Percentiles rank a stretch among this genome's conserved stretches.
phyloP scores from a whole-genome alignment of 2,329 filamentous ascomycete genomes.

The Claviceps spartinae region DNA sequence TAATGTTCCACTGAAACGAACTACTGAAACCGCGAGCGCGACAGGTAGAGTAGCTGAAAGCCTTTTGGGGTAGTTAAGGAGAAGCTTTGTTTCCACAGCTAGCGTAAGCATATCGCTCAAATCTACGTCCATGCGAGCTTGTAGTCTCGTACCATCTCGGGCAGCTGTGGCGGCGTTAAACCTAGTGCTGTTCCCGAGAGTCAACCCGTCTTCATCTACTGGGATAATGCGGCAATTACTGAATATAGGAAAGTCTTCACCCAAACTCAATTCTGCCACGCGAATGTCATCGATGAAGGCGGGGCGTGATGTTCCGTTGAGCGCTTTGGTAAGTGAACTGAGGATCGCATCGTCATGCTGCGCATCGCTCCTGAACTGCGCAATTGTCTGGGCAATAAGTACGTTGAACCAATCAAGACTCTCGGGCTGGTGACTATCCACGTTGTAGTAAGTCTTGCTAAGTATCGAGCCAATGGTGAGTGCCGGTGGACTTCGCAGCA shows the following conservation, averaged over 20 bases:
- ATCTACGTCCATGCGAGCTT: conserved; percentile 95
- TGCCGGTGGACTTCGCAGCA: conserved; percentile 57
- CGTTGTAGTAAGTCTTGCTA: conserved; percentile 95
- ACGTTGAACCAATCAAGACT: conserved; percentile 99
- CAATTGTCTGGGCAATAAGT: conserved; percentile 87
- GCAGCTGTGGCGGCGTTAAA: conserved; percentile 39
- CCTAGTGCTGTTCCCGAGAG: conserved; percentile 35
- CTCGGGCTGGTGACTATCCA: conserved; percentile 88
- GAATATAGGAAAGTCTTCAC: conserved; percentile 96
- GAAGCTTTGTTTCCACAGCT: conserved; percentile 82
- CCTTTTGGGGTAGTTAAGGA: conserved; percentile 89
- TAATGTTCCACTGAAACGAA: conserved; percentile 87
- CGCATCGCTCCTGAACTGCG: conserved; percentile 85
- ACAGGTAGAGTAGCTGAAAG: conserved; percentile 82
- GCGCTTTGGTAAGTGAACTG: conserved; percentile 64
- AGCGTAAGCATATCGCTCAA: conserved; percentile 91
- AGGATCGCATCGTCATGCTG: conserved; percentile 86
- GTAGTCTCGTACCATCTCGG: conserved; percentile 59
- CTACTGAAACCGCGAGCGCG: conserved; percentile 79
- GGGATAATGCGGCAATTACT: conserved; percentile 95
- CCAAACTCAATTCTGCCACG: conserved; percentile 84
- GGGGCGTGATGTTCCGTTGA: conserved; percentile 79
- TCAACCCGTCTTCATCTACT: conserved; percentile 64
- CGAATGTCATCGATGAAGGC: conserved; percentile 89
- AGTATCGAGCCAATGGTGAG: conserved; percentile 90